Base-by-base conservation (phyloP, 176 grass and related monocot species). In the Panicum miliaceum region DNA sequence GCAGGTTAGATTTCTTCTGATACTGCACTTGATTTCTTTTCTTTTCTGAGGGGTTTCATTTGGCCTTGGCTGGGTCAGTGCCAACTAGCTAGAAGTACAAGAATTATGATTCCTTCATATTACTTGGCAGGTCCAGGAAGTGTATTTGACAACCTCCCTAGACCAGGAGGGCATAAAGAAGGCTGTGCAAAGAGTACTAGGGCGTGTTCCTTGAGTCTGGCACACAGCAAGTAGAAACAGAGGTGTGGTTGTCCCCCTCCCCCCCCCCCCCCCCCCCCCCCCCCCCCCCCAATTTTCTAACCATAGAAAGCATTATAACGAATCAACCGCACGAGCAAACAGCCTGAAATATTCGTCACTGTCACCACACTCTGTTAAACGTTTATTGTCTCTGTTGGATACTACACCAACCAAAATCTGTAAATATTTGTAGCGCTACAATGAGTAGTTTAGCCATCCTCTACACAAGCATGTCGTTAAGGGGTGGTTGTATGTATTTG, bases 81-180 rank as follows among this genome's bases (percentile, higher is more conserved):
- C 75, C 52, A 62, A 48, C 32, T 23, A 57, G 9, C 69, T 61
- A 78, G 56, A 88, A 70, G 4, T 27, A 25, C 0, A 80, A 14
- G 51, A 46, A 16, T 62, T 18, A 37, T 41, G 11, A 77, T 73
- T 16, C 19, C 36, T 75, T 69, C 36, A 61, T 73, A 36, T 61
- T 73, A 36, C 64, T 58, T 76, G 40, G 71, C 91, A 95, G 96
- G 91, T 98, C 58, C 96, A 95, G 77, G 96, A 98, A 86, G 89
- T 98, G 14, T 96, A 95, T 76, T 89, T 98, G 89, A 98, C 91
- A 15, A 98, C 91, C 27, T 92, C 87, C 68, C 89, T 98, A 15
- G 91, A 95, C 19, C 93, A 94, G 84, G 96, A 98, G 72, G 89
- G 75, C 37, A 83, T 98, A 92, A 98, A 98, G 87, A 90, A 84